phyloP scores from a whole-genome alignment of 306 rosid genomes.

The Rubus idaeus region DNA sequence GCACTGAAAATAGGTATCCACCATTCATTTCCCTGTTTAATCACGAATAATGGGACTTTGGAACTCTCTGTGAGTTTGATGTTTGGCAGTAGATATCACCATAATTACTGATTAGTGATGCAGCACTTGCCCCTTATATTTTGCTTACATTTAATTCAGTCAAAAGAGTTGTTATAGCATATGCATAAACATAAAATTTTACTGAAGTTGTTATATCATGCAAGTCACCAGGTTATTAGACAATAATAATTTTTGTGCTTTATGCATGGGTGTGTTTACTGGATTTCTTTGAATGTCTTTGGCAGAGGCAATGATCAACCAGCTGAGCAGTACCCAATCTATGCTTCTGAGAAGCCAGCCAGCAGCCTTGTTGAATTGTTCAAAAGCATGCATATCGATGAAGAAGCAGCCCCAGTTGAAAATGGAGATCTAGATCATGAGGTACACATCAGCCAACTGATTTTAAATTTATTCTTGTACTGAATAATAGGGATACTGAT shows the following conservation, averaged over 20 bases:
- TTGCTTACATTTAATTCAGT: neutral
- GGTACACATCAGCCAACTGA: slow-evolving; percentile 42
- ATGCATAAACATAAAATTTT: neutral
- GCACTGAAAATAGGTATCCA: slow-evolving; percentile 57
- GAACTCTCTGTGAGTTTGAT: neutral
- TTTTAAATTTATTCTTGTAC: slow-evolving; percentile 16
- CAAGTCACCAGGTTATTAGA: neutral
- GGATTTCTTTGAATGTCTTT: slow-evolving; percentile 17
- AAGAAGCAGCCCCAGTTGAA: slow-evolving; percentile 56
- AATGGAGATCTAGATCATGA: slow-evolving; percentile 70
- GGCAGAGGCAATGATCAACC: slow-evolving; percentile 69
- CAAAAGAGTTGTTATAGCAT: neutral
- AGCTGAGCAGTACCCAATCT: slow-evolving; percentile 65
- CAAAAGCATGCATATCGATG: slow-evolving; percentile 72
- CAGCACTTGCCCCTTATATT: neutral
- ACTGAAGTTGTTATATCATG: neutral
- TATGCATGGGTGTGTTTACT: slow-evolving; percentile 19
- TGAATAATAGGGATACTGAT: neutral
- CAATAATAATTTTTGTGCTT: neutral
- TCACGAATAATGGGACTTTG: neutral
- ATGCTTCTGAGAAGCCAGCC: slow-evolving; percentile 52
- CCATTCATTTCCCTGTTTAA: slow-evolving; percentile 3
- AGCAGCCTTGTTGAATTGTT: slow-evolving; percentile 75
- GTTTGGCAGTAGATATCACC: neutral
- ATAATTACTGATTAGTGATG: neutral